Conservation (phyloP, 208 protist genomes). For the Phytomonas francai region DNA sequence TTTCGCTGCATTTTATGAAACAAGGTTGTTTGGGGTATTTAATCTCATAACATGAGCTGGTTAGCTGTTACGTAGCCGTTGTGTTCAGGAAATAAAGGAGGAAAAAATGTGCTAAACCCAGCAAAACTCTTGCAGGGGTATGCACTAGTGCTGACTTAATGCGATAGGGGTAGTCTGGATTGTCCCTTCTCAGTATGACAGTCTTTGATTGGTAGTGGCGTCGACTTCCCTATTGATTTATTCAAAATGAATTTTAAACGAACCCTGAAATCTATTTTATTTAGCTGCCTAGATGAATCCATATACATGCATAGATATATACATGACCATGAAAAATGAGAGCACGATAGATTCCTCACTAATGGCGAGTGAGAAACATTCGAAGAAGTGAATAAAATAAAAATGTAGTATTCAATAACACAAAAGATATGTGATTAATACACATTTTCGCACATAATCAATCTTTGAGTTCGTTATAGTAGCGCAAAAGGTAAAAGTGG, state of each 20-base stretch:
- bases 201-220: neutral
- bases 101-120: neutral
- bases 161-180: neutral
- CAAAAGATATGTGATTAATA: constrained; percentile 12
- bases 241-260: neutral
- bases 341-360: neutral
- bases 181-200: neutral
- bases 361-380: neutral
- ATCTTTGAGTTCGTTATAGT: neutral
- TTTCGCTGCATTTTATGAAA: neutral
- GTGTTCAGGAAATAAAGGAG: neutral
- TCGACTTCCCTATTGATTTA: neutral
- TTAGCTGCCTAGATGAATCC: too few species aligned
- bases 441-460: neutral
- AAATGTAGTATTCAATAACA: constrained; percentile 7
- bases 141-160: neutral
- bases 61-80: neutral
- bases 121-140: neutral
- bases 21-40: neutral
- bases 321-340: neutral
- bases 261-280: neutral
- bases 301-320: neutral
- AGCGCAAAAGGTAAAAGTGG: constrained; percentile 5
- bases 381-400: constrained; percentile 9
- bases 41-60: neutral